Percentiles rank a stretch among this genome's conserved stretches.
These are phyloP conservation scores for Aspergillus udagawae DNA, from an alignment of 2,329 filamentous ascomycete genomes.

Conservation along the genomic window DNA sequence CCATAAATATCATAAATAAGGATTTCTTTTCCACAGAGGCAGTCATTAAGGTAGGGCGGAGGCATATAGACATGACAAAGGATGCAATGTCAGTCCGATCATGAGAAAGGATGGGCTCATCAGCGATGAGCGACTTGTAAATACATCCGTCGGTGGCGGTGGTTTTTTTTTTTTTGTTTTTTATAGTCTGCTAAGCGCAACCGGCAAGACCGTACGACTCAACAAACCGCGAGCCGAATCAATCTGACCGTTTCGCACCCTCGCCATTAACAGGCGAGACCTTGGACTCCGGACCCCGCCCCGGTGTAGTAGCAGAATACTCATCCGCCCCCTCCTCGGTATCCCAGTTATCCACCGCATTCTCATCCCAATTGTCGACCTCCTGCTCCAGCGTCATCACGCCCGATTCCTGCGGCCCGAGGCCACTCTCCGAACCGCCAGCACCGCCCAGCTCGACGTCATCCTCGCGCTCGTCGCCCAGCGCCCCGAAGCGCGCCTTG, in stretches of 20 bases:
- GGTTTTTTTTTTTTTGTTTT: too few relatives aligned
- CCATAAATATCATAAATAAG: not conserved
- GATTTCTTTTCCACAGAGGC: not conserved
- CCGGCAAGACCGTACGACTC: not conserved
- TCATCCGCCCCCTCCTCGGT: conserved; percentile 49
- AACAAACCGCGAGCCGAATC: conserved; percentile 3
- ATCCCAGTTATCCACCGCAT: conserved; percentile 64
- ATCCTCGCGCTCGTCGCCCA: conserved; percentile 49
- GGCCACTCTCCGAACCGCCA: conserved; percentile 42
- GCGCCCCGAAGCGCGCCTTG: conserved; percentile 66
- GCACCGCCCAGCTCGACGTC: conserved; percentile 70
- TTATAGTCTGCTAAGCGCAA: not conserved
- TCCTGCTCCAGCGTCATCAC: conserved; percentile 70
- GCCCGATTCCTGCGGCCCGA: conserved; percentile 60
- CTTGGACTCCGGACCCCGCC: conserved; percentile 17
- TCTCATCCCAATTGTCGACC: conserved; percentile 93
- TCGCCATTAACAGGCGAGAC: conserved; percentile 18
- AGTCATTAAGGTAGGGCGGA: not conserved
- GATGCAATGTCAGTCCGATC: not conserved
- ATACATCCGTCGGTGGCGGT: not conserved
- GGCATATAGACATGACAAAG: not conserved
- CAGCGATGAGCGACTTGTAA: not conserved
- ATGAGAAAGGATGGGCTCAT: not conserved
- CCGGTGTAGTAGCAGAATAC: conserved; percentile 6
- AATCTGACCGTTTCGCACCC: conserved; percentile 30